phyloP scores from a whole-genome alignment of 179 eudicot genomes.

The Silene vulgaris region DNA sequence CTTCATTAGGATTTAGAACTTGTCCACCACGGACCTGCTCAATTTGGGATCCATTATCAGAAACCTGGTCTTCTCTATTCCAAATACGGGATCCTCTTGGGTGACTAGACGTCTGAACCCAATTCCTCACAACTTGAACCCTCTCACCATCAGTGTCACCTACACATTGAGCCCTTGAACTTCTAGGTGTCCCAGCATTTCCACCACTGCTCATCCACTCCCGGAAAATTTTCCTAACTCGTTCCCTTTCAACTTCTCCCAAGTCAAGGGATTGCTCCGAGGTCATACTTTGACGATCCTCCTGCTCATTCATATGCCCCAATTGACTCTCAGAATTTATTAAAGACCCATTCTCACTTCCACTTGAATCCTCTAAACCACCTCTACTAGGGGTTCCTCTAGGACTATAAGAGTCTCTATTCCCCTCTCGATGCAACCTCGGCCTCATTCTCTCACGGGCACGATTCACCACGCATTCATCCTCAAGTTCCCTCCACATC shows the following conservation, averaged over 20 bases:
- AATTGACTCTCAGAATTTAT: constrained; percentile 23
- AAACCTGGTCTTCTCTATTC: constrained; percentile 41
- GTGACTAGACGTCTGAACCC: constrained; percentile 53
- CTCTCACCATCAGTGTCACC: constrained; percentile 56
- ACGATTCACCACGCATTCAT: constrained; percentile 47
- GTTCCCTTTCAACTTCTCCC: constrained; percentile 55
- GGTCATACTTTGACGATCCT: constrained; percentile 47
- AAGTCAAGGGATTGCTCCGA: constrained; percentile 63
- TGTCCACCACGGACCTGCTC: constrained; percentile 53
- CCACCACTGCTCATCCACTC: constrained; percentile 66
- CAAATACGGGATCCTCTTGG: constrained; percentile 35
- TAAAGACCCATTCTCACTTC: constrained; percentile 38
- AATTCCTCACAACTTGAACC: constrained; percentile 59
- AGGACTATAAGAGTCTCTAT: constrained; percentile 28
- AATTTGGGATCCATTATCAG: constrained; percentile 49
- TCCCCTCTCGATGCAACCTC: constrained; percentile 28
- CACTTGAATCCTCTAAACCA: constrained; percentile 35
- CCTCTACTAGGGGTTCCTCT: constrained; percentile 32
- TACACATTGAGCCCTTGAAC: constrained; percentile 44
- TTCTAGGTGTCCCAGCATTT: constrained; percentile 33
- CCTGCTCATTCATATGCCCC: constrained; percentile 36
- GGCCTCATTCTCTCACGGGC: constrained; percentile 31
- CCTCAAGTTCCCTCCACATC: constrained; percentile 90
- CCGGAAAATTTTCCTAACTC: constrained; percentile 58
- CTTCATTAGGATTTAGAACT: constrained; percentile 33